Base-by-base conservation (phyloP, 441 rosid species). In the Croton laevigatus region DNA sequence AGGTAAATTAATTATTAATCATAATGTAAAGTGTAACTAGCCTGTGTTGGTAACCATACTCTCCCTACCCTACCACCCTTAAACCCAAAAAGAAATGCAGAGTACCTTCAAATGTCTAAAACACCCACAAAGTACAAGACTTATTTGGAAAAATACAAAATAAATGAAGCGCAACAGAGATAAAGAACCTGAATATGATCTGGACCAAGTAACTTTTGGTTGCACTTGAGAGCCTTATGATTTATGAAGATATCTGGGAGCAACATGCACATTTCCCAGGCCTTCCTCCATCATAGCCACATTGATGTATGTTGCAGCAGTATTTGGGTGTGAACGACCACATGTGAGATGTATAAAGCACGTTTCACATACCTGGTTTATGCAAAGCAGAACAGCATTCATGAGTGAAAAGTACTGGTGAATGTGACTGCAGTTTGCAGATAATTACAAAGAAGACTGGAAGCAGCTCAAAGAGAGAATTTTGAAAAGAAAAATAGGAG, bases 221-320 rank as follows among this genome's bases (percentile, higher is more conserved):
- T 89, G 82, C 92, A 86, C 74, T 86, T 87, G 27, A 89, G 82
- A 64, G 94, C 94, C 68, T 84, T 88, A 65, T n/a, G n/a, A n/a
- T n/a, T n/a, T n/a, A n/a, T 89, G 92, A 68, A 86, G 86, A 63
- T 89, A 89, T 79, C 92, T 79, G 49, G 87, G 92, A 62, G 94
- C 88, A 72, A 87, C 81, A 75, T 89, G 88, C 75, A 83, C 92
- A 69, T 87, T 87, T 59, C 92, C 92, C 70, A 84, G 83, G 71
- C 90, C 90, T 73, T 89, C 91, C 82, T 89, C 91, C 94, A 89
- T 89, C 92, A 87, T 89, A 68, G 94, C 89, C 75, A 87, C 90
- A 68, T 89, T 89, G 71, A 87, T 87, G 68, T 86, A 86, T 19
- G 95, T 89, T 19, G 92, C 92, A 37, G 90, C 92, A 40, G 87